These are phyloP conservation scores for Cytospora leucostoma DNA, from an alignment of 2,329 filamentous ascomycete genomes.

Conservation along the genomic window DNA sequence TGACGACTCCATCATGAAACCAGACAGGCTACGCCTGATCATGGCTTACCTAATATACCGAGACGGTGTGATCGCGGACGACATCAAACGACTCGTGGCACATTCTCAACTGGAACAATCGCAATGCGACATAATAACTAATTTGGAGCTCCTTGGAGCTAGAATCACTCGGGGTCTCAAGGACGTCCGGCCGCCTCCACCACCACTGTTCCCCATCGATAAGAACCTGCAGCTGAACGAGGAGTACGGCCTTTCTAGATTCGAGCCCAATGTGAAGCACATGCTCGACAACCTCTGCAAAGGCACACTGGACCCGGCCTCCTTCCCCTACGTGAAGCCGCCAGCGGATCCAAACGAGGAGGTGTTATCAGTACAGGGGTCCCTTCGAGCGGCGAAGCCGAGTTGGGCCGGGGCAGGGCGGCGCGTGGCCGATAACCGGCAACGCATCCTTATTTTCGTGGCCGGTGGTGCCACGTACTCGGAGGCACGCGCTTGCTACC, in stretches of 20 bases:
- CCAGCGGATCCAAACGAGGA: constrained; percentile 65
- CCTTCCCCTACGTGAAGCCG: constrained; percentile 74
- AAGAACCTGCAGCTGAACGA: constrained; percentile 61
- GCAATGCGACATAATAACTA: constrained; percentile 70
- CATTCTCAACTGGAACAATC: constrained; percentile 77
- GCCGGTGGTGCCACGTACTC: constrained; percentile 94
- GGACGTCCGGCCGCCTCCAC: constrained; percentile 66
- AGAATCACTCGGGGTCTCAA: constrained; percentile 70
- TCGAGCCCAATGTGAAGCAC: constrained; percentile 77
- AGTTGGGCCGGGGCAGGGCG: constrained; percentile 81
- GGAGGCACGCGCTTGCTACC: constrained; percentile 86
- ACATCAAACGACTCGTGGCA: constrained; percentile 79
- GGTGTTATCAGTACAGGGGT: constrained; percentile 63
- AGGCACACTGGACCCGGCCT: constrained; percentile 64
- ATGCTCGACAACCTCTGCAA: constrained; percentile 75
- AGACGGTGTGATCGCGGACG: constrained; percentile 80
- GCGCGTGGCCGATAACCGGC: constrained; percentile 77
- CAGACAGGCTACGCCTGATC: constrained; percentile 82
- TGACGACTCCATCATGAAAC: constrained; percentile 69
- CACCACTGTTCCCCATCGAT: constrained; percentile 73
- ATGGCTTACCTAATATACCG: constrained; percentile 84
- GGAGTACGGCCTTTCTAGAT: constrained; percentile 84
- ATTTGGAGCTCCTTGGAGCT: constrained; percentile 80
- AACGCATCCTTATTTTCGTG: constrained; percentile 91
- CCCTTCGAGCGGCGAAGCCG: constrained; percentile 86